Conservation (phyloP, 2,329 filamentous ascomycete genomes). For the Fusarium napiforme region DNA sequence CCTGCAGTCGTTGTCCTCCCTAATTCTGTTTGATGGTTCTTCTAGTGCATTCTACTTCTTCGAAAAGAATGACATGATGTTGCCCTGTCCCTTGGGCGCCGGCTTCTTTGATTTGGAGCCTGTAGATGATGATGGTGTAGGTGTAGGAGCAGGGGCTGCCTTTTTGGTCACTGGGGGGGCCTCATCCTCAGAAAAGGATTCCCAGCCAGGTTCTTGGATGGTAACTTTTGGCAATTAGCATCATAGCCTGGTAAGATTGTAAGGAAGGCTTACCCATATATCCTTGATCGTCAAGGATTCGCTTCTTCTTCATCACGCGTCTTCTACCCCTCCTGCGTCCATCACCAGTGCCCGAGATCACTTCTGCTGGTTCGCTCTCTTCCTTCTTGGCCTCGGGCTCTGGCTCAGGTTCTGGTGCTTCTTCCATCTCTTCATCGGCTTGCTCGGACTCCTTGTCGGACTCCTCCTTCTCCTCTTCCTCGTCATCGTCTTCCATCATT, state of each 20-base stretch:
- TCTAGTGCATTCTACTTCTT: slow-evolving; percentile 69
- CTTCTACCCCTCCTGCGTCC: slow-evolving; percentile 81
- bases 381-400: slow-evolving; percentile 52
- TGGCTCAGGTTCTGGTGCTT: slow-evolving; percentile 53
- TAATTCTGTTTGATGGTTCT: background rate
- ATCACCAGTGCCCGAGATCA: slow-evolving; percentile 62
- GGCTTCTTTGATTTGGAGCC: slow-evolving; percentile 66
- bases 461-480: slow-evolving; percentile 66
- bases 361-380: slow-evolving; percentile 60
- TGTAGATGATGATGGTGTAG: slow-evolving; percentile 57
- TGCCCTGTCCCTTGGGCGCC: slow-evolving; percentile 75
- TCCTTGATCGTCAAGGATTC: slow-evolving; percentile 86
- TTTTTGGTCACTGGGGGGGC: slow-evolving; percentile 65
- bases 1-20: background rate
- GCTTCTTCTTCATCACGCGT: slow-evolving; percentile 88
- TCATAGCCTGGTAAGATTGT: background rate
- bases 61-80: slow-evolving; percentile 90
- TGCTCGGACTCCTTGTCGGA: slow-evolving; percentile 52
- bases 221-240: slow-evolving; percentile 70
- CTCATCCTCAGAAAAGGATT: slow-evolving; percentile 94
- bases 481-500: slow-evolving; percentile 68
- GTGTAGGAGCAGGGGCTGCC: slow-evolving; percentile 61
- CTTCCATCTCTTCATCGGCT: slow-evolving; percentile 55
- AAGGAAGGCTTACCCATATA: slow-evolving; percentile 77
- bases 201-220: slow-evolving; percentile 85